Conservation (phyloP, 192 early-diverging fungal genomes). For the Linnemannia zychae region DNA sequence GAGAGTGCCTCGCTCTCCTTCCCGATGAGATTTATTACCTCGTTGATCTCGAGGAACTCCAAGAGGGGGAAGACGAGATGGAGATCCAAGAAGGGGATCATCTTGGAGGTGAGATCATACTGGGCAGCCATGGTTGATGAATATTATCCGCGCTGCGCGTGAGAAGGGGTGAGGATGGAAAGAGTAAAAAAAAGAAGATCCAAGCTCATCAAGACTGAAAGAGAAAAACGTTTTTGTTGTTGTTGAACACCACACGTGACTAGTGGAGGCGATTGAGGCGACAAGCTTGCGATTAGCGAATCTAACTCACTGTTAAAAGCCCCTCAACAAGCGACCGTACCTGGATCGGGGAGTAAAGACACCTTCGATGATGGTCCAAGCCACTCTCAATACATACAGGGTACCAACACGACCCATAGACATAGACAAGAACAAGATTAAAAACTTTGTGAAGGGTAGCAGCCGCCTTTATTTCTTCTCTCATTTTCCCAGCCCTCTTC, state of each 20-base stretch:
- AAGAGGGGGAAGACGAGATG: slow-evolving; percentile 94
- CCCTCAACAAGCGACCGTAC: too few species aligned
- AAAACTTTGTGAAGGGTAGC: too few species aligned
- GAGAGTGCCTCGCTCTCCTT: too few species aligned
- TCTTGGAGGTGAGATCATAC: slow-evolving; percentile 84
- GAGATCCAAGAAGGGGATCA: slow-evolving; percentile 92
- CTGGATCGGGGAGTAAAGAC: too few species aligned
- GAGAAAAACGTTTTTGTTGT: slow-evolving; percentile 7
- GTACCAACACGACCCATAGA: too few species aligned
- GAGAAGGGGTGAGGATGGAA: not conserved
- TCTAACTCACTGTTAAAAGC: too few species aligned
- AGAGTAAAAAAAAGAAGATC: slow-evolving; percentile 1
- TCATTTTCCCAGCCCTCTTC: too few species aligned
- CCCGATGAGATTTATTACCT: slow-evolving; percentile 69
- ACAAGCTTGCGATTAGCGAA: not conserved
- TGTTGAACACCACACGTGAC: not conserved
- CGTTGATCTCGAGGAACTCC: slow-evolving; percentile 87
- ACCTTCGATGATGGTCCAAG: too few species aligned
- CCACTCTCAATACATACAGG: too few species aligned
- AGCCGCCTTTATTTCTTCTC: too few species aligned
- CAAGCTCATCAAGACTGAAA: not conserved
- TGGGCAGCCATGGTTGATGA: slow-evolving; percentile 64
- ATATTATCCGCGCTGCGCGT: slow-evolving; percentile 18
- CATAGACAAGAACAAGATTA: too few species aligned
- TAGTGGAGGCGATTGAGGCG: not conserved